These are phyloP conservation scores for Dichotomocladium elegans DNA, from an alignment of 371 early-diverging fungal species.

Conservation along the genomic window DNA sequence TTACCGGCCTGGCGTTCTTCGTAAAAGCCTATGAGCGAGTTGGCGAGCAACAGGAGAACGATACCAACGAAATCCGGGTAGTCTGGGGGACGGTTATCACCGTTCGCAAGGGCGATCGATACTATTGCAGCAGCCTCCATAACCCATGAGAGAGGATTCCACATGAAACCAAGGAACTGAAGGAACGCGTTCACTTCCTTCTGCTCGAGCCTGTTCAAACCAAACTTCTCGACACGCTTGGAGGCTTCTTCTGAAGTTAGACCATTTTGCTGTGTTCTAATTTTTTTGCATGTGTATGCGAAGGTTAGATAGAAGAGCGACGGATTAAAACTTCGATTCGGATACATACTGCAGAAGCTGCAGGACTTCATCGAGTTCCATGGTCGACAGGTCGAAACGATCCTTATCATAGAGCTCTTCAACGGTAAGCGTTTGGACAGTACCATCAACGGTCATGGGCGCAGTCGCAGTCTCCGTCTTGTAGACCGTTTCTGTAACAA, in stretches of 20 bases:
- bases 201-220: slow-evolving; percentile 67
- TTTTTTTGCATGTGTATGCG: too few relatives aligned
- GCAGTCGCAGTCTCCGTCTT: too few relatives aligned
- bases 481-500: slow-evolving; percentile 2
- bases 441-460: slow-evolving; percentile 3
- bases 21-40: slow-evolving; percentile 82
- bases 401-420: slow-evolving; percentile 77
- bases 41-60: slow-evolving; percentile 71
- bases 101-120: slow-evolving; percentile 69
- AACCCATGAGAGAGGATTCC: slow-evolving; percentile 77
- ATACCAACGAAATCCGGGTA: slow-evolving; percentile 86
- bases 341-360: slow-evolving; percentile 54
- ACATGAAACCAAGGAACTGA: slow-evolving; percentile 86
- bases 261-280: slow-evolving; percentile 57
- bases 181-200: slow-evolving; percentile 77
- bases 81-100: slow-evolving; percentile 62
- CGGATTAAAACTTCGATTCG: slow-evolving; percentile 2
- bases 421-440: slow-evolving; percentile 27
- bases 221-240: slow-evolving; percentile 63
- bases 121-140: slow-evolving; percentile 77
- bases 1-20: slow-evolving; percentile 82
- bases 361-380: slow-evolving; percentile 63
- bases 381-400: slow-evolving; percentile 70
- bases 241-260: slow-evolving; percentile 63
- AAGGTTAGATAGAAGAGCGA: background rate